phyloP scores from a whole-genome alignment of 2,329 filamentous ascomycete genomes.

The Fusarium sp. region DNA sequence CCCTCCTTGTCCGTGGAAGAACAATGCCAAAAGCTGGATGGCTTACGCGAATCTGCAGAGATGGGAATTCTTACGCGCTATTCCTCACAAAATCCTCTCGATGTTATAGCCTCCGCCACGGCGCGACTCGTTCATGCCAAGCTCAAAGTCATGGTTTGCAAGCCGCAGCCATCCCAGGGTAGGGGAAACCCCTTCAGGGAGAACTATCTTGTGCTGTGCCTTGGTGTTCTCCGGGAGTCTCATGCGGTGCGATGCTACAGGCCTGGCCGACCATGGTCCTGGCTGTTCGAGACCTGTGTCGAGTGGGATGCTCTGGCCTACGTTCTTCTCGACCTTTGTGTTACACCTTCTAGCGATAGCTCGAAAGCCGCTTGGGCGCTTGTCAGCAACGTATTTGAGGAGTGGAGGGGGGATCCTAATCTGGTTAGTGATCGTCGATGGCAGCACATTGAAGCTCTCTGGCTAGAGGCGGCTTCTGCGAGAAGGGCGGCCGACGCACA shows the following conservation, averaged over 20 bases:
- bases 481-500: neutral
- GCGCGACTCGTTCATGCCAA: neutral
- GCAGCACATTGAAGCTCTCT: neutral
- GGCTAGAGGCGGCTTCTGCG: neutral
- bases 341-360: neutral
- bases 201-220: neutral
- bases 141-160: neutral
- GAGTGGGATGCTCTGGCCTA: neutral
- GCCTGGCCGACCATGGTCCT: neutral
- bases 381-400: neutral
- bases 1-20: neutral
- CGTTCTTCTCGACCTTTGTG: neutral
- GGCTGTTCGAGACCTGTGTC: neutral
- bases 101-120: neutral
- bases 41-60: neutral
- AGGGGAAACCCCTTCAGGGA: neutral
- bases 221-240: neutral
- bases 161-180: neutral
- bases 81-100: neutral
- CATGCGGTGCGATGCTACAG: neutral
- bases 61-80: neutral
- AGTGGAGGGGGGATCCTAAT: neutral
- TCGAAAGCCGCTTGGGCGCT: neutral
- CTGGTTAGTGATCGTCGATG: neutral
- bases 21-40: neutral